Evolutionary conservation across 2,329 filamentous ascomycete species (phyloP).

Genomic region (Ophiostoma sp.): DNA sequence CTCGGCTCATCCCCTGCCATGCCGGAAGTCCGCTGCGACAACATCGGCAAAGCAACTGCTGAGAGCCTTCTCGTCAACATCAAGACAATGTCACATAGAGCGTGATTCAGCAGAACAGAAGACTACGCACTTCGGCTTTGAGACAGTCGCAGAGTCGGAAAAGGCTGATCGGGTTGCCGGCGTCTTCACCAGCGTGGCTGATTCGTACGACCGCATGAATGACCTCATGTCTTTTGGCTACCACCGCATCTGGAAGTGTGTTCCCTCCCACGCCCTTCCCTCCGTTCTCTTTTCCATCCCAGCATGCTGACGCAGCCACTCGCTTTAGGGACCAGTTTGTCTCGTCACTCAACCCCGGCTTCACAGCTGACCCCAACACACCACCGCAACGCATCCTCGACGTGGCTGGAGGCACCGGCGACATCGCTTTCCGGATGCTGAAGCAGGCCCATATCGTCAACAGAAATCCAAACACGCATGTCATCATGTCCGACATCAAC

Average conservation of each 20-base stretch:
- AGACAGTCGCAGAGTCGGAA: conserved; percentile 73
- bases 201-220: conserved; percentile 97
- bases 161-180: conserved; percentile 68
- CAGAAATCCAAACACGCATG: conserved; percentile 69
- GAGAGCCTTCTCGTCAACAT: background rate
- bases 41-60: background rate
- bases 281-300: background rate
- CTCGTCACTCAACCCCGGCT: conserved; percentile 78
- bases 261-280: conserved; percentile 17
- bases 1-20: background rate
- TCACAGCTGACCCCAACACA: conserved; percentile 41
- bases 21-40: background rate
- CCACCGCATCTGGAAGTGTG: conserved; percentile 86
- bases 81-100: background rate
- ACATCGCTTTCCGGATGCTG: conserved; percentile 95
- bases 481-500: conserved; percentile 96
- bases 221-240: conserved; percentile 98
- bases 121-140: conserved; percentile 83
- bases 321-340: conserved; percentile 75
- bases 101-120: conserved; percentile 13
- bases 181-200: conserved; percentile 92
- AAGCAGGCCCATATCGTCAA: conserved; percentile 79
- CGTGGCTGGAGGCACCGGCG: conserved; percentile 92
- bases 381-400: conserved; percentile 73
- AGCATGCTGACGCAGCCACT: background rate